Base-by-base conservation (phyloP, 2,329 filamentous ascomycete genomes). In the Orbilia javanica region DNA sequence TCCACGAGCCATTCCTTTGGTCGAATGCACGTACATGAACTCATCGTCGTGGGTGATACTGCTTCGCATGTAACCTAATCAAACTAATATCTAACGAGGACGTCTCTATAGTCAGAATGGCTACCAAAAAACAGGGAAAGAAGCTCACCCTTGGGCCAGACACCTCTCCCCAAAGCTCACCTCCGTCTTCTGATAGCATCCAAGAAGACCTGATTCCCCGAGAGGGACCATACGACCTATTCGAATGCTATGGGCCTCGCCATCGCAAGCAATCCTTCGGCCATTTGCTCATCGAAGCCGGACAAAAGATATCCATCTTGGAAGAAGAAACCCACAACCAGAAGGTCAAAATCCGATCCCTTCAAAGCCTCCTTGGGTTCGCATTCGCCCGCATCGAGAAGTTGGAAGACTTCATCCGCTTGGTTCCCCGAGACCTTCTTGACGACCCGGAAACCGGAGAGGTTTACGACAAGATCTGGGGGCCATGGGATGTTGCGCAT, bases 381-480 rank as follows among this genome's bases (percentile, higher is more conserved):
- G 27, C 50, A 4, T 29, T 31, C 3, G 25, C 50, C 2, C 50
- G 50, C 11, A 53, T 53, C 25, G 50, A 53, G 11, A 31, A 18
- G 5, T 29, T 53, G 15, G 50, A 53, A 15, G n/a, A 31, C 4
- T 53, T 53, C 15, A 53, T 53, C 13, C 50, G 50, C 10, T 25
- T 29, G 25, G 25, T 53, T 53, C 25, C 50, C 10, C 4, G 15
- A 18, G 27, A 31, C 5, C 4, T 53, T 4, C 25, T 53, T 18
- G 25, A 53, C 5, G 50, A 53, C 15, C 50, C 50, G 8, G 50
- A 31, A 18, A 13, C 31, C 8, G 50, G 25, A 25, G 25, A 29
- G 15, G 25, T 53, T 15, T 53, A 53, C 8, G 50, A 53, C 50
- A 53, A 31, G 11, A 53, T 53, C 8, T 53, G 50, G 50, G 50